Conservation (phyloP, 129 eudicot genomes). For the Calendula officinalis region DNA sequence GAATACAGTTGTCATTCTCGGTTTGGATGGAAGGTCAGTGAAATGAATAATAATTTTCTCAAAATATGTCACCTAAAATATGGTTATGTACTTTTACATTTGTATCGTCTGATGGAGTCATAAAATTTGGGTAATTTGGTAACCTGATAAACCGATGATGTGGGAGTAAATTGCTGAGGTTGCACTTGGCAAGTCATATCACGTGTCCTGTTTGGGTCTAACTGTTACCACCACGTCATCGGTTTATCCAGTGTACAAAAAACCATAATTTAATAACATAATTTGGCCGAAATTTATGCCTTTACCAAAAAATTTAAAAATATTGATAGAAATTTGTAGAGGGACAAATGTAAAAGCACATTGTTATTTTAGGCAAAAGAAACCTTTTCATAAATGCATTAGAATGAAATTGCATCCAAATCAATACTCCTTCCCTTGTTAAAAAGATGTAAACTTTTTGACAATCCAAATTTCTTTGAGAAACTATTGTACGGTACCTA, state of each 20-base stretch:
- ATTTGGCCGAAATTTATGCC: no score
- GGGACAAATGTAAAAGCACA: no score
- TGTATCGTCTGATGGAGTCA: background rate
- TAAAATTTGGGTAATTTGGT: background rate
- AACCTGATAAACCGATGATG: background rate
- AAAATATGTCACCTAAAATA: background rate
- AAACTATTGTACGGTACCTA: background rate
- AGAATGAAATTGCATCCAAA: background rate
- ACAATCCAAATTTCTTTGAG: background rate
- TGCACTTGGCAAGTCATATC: no score
- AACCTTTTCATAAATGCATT: background rate
- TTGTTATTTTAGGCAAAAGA: background rate
- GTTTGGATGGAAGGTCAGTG: conserved; percentile 93
- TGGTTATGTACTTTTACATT: background rate
- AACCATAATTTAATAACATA: no score
- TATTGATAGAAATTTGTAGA: no score
- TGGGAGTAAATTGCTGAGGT: no score
- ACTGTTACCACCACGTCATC: no score
- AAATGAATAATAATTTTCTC: conserved; percentile 23
- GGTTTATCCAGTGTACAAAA: no score
- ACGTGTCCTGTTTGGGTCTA: no score
- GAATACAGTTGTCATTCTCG: conserved; percentile 74
- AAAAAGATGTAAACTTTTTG: background rate
- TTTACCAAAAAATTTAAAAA: no score
- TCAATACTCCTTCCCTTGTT: background rate